These are phyloP conservation scores for Cyphellophora europaea DNA, from an alignment of 2,329 filamentous ascomycete species.

Conservation along the genomic window DNA sequence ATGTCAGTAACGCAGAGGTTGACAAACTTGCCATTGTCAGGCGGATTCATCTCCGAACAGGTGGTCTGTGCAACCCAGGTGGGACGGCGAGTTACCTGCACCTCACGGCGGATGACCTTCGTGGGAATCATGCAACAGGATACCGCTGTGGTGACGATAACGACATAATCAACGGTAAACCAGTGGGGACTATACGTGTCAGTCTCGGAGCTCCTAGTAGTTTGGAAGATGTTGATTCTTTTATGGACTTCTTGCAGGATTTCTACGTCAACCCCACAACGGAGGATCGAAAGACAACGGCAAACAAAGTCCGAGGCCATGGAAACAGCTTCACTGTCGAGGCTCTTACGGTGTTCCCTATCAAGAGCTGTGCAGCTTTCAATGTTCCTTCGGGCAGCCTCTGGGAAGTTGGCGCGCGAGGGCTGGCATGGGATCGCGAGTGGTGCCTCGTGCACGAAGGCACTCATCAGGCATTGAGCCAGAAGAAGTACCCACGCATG, in stretches of 20 bases:
- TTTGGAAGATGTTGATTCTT: constrained; percentile 59
- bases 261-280: constrained; percentile 44
- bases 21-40: constrained; percentile 76
- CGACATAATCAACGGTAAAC: constrained; percentile 73
- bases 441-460: constrained; percentile 90
- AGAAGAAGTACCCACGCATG: constrained; percentile 85
- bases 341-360: constrained; percentile 68
- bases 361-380: constrained; percentile 87
- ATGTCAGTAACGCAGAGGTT: constrained; percentile 73
- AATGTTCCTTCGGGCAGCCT: constrained; percentile 50
- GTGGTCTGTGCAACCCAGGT: constrained; percentile 85
- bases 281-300: background rate
- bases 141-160: constrained; percentile 76
- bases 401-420: constrained; percentile 76
- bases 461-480: constrained; percentile 73
- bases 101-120: constrained; percentile 73
- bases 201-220: constrained; percentile 91
- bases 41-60: constrained; percentile 75
- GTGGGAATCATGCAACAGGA: constrained; percentile 72
- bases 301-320: background rate
- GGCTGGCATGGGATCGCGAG: constrained; percentile 87
- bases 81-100: constrained; percentile 66
- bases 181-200: constrained; percentile 75
- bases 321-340: constrained; percentile 48
- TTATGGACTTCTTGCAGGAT: constrained; percentile 62